Evolutionary conservation across 129 eudicot genomes (phyloP).

Genomic region (Chrysanthemum lavandulifolium): DNA sequence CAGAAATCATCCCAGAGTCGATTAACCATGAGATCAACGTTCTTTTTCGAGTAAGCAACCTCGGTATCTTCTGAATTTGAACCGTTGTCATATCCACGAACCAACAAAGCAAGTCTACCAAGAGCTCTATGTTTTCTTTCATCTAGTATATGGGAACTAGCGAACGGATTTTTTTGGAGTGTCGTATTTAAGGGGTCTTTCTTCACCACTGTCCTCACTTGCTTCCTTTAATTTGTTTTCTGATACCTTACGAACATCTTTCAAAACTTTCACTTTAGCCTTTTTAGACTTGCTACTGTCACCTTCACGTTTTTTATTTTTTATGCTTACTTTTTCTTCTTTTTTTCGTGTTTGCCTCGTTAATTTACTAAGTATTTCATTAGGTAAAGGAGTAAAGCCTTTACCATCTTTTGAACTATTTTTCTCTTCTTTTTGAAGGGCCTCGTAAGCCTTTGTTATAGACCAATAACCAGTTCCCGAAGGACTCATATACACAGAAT

Average conservation of each 20-base stretch:
- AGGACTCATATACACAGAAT: constrained; percentile 90
- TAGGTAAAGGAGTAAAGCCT: constrained; percentile 64
- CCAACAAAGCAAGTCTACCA: constrained; percentile 70
- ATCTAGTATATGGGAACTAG: constrained; percentile 42
- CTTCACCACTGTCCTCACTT: constrained; percentile 31
- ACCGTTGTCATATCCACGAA: constrained; percentile 58
- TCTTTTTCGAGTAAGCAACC: constrained; percentile 61
- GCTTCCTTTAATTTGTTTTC: constrained; percentile 36
- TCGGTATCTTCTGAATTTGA: constrained; percentile 55
- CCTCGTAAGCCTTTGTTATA: constrained; percentile 85
- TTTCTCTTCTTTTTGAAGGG: constrained; percentile 68
- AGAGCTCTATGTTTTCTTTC: constrained; percentile 50
- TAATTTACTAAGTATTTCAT: constrained; percentile 60
- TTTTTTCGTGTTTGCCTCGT: constrained; percentile 86
- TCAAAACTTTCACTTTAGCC: constrained; percentile 25
- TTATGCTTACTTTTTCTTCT: constrained; percentile 54
- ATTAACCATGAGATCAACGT: constrained; percentile 74
- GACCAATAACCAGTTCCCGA: constrained; percentile 92
- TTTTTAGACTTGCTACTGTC: constrained; percentile 35
- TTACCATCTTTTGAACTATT: constrained; percentile 33
- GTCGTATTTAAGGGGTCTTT: constrained; percentile 29
- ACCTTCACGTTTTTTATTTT: constrained; percentile 49
- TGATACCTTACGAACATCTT: constrained; percentile 20
- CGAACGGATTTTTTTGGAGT: constrained; percentile 28
- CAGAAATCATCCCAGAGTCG: constrained; percentile 56